Percentiles rank a stretch among this genome's conserved stretches.
Evolutionary conservation across 306 rosid genomes (phyloP).

Genomic region (Glycine soja): DNA sequence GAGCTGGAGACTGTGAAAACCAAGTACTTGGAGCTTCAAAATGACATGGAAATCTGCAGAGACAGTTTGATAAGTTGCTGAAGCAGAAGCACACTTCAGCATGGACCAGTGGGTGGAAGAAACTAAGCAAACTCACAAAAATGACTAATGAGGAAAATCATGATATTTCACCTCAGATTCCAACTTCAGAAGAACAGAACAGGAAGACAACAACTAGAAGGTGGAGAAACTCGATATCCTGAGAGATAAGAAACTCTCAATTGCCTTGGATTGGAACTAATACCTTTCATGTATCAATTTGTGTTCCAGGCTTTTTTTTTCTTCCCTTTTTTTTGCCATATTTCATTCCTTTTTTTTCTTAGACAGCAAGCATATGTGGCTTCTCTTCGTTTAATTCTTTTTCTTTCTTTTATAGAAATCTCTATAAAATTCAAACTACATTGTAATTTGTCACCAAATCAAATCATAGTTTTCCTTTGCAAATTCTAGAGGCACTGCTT

Average conservation of each 20-base stretch:
- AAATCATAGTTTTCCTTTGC: slow-evolving; percentile 39
- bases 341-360: slow-evolving; percentile 38
- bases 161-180: slow-evolving; percentile 60
- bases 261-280: slow-evolving; percentile 23
- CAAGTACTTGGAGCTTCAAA: slow-evolving; percentile 86
- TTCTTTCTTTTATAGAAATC: not conserved
- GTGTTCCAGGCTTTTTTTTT: slow-evolving; percentile 24
- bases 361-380: slow-evolving; percentile 20
- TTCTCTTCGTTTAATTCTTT: slow-evolving; percentile 36
- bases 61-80: slow-evolving; percentile 78
- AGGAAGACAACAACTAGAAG: slow-evolving; percentile 73
- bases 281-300: slow-evolving; percentile 35
- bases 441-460: slow-evolving; percentile 44
- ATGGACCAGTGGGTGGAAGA: slow-evolving; percentile 97
- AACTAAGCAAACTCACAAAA: slow-evolving; percentile 84
- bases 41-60: slow-evolving; percentile 89
- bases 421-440: slow-evolving; percentile 30
- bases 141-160: slow-evolving; percentile 64
- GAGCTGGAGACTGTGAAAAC: slow-evolving; percentile 89
- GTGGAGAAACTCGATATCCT: slow-evolving; percentile 98
- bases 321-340: slow-evolving; percentile 15
- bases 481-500: slow-evolving; percentile 36
- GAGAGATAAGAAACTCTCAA: slow-evolving; percentile 44
- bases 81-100: slow-evolving; percentile 87
- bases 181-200: slow-evolving; percentile 57